Base-by-base conservation (phyloP, 2,329 filamentous ascomycete genomes). In the Fusarium tupiense region DNA sequence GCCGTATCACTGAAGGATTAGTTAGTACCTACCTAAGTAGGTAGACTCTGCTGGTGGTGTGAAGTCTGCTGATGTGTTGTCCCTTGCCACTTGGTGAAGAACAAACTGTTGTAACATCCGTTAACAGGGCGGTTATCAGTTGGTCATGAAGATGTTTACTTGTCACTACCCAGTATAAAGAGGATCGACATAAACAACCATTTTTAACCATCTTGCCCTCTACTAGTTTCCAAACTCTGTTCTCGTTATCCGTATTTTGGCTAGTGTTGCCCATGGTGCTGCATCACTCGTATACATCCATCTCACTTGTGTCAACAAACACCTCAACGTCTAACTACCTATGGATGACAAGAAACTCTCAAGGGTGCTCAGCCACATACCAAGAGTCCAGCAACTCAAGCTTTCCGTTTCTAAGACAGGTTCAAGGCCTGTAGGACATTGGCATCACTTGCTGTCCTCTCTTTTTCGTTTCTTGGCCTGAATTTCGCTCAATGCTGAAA, bases 351-450 rank as follows among this genome's bases (percentile, higher is more conserved):
- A 54, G 50, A 58, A 47, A 37, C 22, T 22, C n/a, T 47, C 59
- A 74, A 74, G 67, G 66, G 38, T 72, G 56, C 67, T 52, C 67
- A 74, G 72, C 72, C 71, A 65, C 69, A 57, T 46, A 41, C 47
- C 47, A 47, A 66, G 58, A 41, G n/a, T 11, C 33, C 12, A 53
- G 20, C 22, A 58, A 54, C 43, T 26, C 29, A 44, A 47, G 29
- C 37, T 12, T n/a, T 43, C 43, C 26, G 37, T 49, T 52, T 59
- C 60, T 33, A 70, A 60, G 53, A 58, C 66, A 54, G 50, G 46
- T 57, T 29, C 50, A 67, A 71, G 40, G 53, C 53, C 59, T 63
- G n/a, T 59, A 56, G 54, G 33, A 53, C 57, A 67, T 63, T 65
- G 47, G 41, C 56, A 62, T 66, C 43, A 40, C 49, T 41, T 44